phyloP scores from a whole-genome alignment of 2,329 filamentous ascomycete species.

The Xylariaceae sp. region DNA sequence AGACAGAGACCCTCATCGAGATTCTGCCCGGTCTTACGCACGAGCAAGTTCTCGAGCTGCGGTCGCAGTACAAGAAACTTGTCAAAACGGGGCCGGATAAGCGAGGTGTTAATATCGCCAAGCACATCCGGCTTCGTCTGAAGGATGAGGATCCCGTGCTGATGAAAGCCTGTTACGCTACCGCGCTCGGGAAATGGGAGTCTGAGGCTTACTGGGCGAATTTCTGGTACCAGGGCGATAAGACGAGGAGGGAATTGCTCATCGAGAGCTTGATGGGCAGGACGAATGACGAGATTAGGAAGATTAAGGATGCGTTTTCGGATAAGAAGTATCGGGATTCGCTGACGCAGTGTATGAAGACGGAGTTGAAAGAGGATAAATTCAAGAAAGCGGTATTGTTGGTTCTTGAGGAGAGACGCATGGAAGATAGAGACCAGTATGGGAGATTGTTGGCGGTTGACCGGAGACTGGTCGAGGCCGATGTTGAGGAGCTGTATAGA shows the following conservation, averaged over 20 bases:
- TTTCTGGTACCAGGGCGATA: slow-evolving; percentile 91
- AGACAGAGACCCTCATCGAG: slow-evolving; percentile 70
- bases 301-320: slow-evolving; percentile 82
- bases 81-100: slow-evolving; percentile 72
- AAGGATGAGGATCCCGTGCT: slow-evolving; percentile 72
- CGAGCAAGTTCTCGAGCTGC: slow-evolving; percentile 81
- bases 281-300: slow-evolving; percentile 77
- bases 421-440: slow-evolving; percentile 71
- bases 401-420: slow-evolving; percentile 75
- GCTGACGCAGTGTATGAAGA: slow-evolving; percentile 80
- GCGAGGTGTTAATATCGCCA: slow-evolving; percentile 79
- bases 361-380: slow-evolving; percentile 91
- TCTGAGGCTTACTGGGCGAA: slow-evolving; percentile 97
- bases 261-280: slow-evolving; percentile 93
- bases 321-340: slow-evolving; percentile 90
- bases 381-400: slow-evolving; percentile 85
- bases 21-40: slow-evolving; percentile 81
- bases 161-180: slow-evolving; percentile 88
- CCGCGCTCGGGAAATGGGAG: slow-evolving; percentile 85
- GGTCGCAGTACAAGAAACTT: slow-evolving; percentile 84
- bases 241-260: slow-evolving; percentile 78
- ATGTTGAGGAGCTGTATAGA: slow-evolving; percentile 67
- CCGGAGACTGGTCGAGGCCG: slow-evolving; percentile 58
- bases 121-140: slow-evolving; percentile 73
- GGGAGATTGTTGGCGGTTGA: slow-evolving; percentile 59